These are phyloP conservation scores for Lumnitzera racemosa DNA, from an alignment of 345 rosid species.

Conservation along the genomic window DNA sequence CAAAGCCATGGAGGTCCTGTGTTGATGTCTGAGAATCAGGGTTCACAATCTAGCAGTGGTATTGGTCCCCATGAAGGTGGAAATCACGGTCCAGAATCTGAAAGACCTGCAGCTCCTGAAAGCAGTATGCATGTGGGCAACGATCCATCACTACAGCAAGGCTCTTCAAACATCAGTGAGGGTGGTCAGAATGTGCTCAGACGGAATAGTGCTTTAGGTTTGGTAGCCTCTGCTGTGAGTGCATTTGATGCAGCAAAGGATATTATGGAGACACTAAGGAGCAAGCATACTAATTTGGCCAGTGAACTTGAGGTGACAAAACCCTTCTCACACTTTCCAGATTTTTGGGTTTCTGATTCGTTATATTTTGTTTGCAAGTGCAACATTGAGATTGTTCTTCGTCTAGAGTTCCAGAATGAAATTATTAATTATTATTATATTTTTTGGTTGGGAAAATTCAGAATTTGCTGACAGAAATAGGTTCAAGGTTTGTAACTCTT, in stretches of 20 bases:
- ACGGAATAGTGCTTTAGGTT: conserved; percentile 54
- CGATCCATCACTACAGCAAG: conserved; percentile 76
- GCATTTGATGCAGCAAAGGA: conserved; percentile 99
- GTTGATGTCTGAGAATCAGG: conserved; percentile 53
- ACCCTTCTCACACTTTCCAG: background rate
- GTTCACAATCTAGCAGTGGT: conserved; percentile 45
- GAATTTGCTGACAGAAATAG: conserved; percentile 90
- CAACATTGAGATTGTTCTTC: too few species aligned
- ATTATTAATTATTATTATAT: conserved; percentile 4
- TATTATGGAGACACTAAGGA: conserved; percentile 95
- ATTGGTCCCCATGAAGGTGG: conserved; percentile 72
- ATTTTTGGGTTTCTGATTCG: background rate
- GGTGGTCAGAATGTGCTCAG: conserved; percentile 54
- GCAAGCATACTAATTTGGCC: conserved; percentile 94
- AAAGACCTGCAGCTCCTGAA: conserved; percentile 50
- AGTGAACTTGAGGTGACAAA: conserved; percentile 83
- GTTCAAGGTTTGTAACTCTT: conserved; percentile 90
- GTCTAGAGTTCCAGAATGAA: too few species aligned
- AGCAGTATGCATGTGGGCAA: conserved; percentile 47
- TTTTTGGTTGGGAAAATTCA: conserved; percentile 26
- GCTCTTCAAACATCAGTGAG: conserved; percentile 48
- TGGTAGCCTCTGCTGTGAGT: conserved; percentile 75
- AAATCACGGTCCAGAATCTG: conserved; percentile 84
- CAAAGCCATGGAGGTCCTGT: conserved; percentile 48
- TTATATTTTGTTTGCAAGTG: too few species aligned